Conservation (phyloP, 2,329 filamentous ascomycete species). For the Fusarium xylarioides region DNA sequence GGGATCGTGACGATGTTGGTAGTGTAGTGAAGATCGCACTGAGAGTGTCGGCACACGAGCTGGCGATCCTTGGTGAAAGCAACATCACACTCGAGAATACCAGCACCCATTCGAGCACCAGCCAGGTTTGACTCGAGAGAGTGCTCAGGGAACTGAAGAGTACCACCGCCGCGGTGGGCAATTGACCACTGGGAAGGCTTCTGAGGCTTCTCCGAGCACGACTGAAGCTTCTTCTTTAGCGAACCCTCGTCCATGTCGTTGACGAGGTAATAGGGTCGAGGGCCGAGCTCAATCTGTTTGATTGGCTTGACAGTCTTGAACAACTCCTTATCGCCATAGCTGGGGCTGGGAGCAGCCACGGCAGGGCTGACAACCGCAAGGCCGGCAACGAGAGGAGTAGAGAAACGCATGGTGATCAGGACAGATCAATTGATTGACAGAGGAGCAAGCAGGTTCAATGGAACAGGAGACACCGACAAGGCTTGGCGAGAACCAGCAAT, state of each 20-base stretch:
- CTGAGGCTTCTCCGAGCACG: conserved; percentile 65
- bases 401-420: conserved; percentile 46
- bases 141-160: conserved; percentile 72
- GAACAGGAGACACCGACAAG: not conserved
- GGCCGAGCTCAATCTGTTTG: conserved; percentile 66
- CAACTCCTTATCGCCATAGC: conserved; percentile 14
- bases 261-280: conserved; percentile 71
- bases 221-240: conserved; percentile 67
- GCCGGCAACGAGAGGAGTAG: conserved; percentile 43
- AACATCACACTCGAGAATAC: conserved; percentile 74
- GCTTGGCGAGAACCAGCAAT: conserved; percentile 1
- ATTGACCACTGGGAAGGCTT: conserved; percentile 65
- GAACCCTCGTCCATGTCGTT: conserved; percentile 68
- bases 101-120: conserved; percentile 73
- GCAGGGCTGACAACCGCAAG: conserved; percentile 44
- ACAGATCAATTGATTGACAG: conserved; percentile 11
- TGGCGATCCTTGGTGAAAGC: conserved; percentile 71
- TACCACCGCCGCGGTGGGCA: conserved; percentile 69
- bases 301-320: conserved; percentile 53
- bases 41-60: conserved; percentile 74
- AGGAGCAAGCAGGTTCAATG: not conserved
- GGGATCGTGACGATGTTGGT: conserved; percentile 72
- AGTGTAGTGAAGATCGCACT: conserved; percentile 74
- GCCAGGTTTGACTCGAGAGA: conserved; percentile 67
- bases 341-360: conserved; percentile 41